Base-by-base conservation (phyloP, 1,284 basidiomycete genomes). In the Moniliella sp. region DNA sequence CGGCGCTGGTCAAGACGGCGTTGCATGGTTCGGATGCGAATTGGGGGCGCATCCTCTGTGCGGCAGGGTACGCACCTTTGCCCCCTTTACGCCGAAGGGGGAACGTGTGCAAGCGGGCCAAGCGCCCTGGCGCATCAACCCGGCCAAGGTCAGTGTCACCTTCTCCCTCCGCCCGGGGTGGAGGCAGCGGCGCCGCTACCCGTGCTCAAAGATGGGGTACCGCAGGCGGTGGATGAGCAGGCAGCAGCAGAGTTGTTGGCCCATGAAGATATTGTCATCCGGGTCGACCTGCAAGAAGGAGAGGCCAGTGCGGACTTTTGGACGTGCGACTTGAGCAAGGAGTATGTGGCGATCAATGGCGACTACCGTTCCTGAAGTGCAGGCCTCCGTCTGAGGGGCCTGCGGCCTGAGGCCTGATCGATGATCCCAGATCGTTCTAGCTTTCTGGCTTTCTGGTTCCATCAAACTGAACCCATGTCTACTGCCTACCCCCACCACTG, bases 11-110 rank as follows among this genome's bases (percentile, higher is more conserved):
- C 43, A 99, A 99, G 62, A 86, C 80, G 1, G 88, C 88, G 0
- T 67, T 97, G 14, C 93, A 86, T 54, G 88, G 91, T 19, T 77
- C 91, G 65, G 86, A 88, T 47, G 82, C 82, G 42, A 94, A 91
- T 64, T 97, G 91, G 88, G 88, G 88, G 27, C 77, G 91, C 27
- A 79, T 97, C 45, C 74, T 97, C 15, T 35, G 83, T 77, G 4
- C 57, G 1, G 52, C 60, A 2, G 91, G 91, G 12, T 88, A 86
- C 37, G 72, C 84, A 9, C 67, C 71, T 4, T 52, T 63, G 4
- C 61, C 62, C 10, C 66, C 74, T 17, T 16, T 16, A 21, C 7
- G n/a, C n/a, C n/a, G n/a, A n/a, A n/a, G 7, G 21, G 21, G 7
- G 18, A 27, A n/a, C 40, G 46, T 0, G 15, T 18, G 5, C 36